Base-by-base conservation (phyloP, 1,284 basidiomycete genomes). In the Neotropicomus parvogracilis region DNA sequence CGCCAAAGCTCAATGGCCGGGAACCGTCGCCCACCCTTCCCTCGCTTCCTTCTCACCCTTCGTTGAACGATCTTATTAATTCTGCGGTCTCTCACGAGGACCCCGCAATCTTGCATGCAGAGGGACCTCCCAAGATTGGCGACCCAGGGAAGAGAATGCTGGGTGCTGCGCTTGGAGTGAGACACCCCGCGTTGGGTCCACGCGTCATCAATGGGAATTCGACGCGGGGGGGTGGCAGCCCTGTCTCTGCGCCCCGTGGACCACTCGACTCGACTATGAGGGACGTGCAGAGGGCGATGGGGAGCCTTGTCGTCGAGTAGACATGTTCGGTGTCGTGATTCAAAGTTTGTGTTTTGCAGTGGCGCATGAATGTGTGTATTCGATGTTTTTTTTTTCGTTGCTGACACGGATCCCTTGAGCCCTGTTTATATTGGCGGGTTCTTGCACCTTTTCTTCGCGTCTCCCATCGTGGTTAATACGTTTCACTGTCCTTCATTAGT, bases 81-180 rank as follows among this genome's bases (percentile, higher is more conserved):
- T 87, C 84, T 12, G 60, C 60, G 55, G 68, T 67, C 52, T 70
- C 77, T 46, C 73, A 79, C 53, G 66, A 77, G 19, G 84, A 88
- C 63, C 83, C 84, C 31, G 84, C 86, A 3, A 84, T 86, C 54
- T 64, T 65, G 28, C 60, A 66, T 17, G 63, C 62, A 9, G 65
- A 67, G 40, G 69, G 70, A 3, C 72, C 71, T 14, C 83, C 87
- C 19, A 78, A 83, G 59, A 89, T 91, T 58, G 88, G 88, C 28
- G 85, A 91, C 65, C 85, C 88, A 29, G 88, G 85, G 40, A 88
- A 87, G 71, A 76, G 88, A 59, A 91, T 91, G 87, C 74, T 91
- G 29, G 88, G 87, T 41, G 83, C 83, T 49, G 88, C 87, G 27
- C 72, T 91, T 52, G 88, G 88, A 41, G 76, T 91, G 46, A 77